Base-by-base conservation (phyloP, 208 protist genomes). In the Leishmania major region DNA sequence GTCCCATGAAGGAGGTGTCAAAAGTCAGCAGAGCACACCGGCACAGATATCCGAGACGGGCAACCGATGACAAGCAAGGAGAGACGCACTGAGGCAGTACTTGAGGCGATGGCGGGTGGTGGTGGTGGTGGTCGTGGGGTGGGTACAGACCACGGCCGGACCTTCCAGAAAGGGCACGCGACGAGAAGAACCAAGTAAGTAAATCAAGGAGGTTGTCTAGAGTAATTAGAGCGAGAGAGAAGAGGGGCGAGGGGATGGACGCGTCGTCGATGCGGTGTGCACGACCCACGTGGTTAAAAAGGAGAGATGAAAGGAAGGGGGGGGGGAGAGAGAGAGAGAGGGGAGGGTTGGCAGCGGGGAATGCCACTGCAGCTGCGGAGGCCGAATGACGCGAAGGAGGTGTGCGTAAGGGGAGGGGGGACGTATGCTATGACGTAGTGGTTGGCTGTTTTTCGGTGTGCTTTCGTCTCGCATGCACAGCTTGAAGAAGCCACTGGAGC, bases 401-500 rank as follows among this genome's bases (percentile, higher is more conserved):
- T 45, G 35, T 70, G 64, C 31, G 64, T 25, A 11, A 8, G 66
- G 15, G 66, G 19, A 28, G 31, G 6, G 37, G 31, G 6, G 37
- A 45, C 37, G 28, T 45, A 11, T 71, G 37, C 40, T 62, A 62
- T 10, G 25, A n/a, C 40, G 40, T 49, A 49, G n/a, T 57, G 15
- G 28, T 8, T 57, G n/a, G 10, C 35, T 1, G 0, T 73, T 22
- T 75, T 11, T 57, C 22, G 5, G 11, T 45, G 2, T 37, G 70
- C 15, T 51, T 22, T 55, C 15, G 53, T 17, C 31, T 11, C 45
- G 31, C 59, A n/a, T 31, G 72, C 31, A 49, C 49, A 76, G 72
- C 49, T 73, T 76, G 72, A 76, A 60, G 72, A 76, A 76, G 51
- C 72, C 31, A 11, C 51, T 67, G 7, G 55, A 25, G 37, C 15